Evolutionary conservation across 108 stramenopile genomes (phyloP).

Genomic region (Schizochytrium sp.): DNA sequence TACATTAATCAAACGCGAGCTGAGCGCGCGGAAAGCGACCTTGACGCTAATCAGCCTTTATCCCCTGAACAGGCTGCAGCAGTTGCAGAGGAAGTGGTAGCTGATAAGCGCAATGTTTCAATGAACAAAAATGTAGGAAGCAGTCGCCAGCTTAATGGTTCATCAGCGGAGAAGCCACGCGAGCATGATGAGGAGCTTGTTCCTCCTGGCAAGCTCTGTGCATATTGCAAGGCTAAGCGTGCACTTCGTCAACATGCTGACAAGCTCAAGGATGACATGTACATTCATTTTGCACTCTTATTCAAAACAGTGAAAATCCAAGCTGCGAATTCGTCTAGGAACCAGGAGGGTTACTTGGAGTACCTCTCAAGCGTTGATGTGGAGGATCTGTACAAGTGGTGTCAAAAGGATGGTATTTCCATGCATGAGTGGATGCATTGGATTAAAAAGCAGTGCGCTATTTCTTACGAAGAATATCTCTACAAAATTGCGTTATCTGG

Average conservation of each 20-base stretch:
- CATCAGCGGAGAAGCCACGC: neutral
- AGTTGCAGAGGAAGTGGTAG: conserved; percentile 3
- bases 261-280: conserved; percentile 36
- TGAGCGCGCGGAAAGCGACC: neutral
- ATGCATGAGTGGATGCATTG: conserved; percentile 61
- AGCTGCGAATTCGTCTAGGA: conserved; percentile 12
- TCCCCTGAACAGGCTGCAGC: neutral
- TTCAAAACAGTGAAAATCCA: conserved; percentile 45
- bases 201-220: neutral
- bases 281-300: conserved; percentile 37
- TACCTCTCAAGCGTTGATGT: conserved; percentile 52
- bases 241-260: neutral
- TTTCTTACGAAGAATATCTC: neutral
- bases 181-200: conserved; percentile 19
- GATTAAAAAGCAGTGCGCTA: conserved; percentile 51
- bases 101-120: neutral
- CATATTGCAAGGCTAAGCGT: conserved; percentile 43
- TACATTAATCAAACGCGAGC: conserved; percentile 7
- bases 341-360: conserved; percentile 60
- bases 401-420: conserved; percentile 43
- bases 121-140: neutral
- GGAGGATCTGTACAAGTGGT: conserved; percentile 37
- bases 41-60: neutral
- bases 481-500: conserved; percentile 49
- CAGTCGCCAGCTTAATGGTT: neutral